These are phyloP conservation scores for Fragilaria crotonensis DNA, from an alignment of 108 stramenopile genomes.

Conservation along the genomic window DNA sequence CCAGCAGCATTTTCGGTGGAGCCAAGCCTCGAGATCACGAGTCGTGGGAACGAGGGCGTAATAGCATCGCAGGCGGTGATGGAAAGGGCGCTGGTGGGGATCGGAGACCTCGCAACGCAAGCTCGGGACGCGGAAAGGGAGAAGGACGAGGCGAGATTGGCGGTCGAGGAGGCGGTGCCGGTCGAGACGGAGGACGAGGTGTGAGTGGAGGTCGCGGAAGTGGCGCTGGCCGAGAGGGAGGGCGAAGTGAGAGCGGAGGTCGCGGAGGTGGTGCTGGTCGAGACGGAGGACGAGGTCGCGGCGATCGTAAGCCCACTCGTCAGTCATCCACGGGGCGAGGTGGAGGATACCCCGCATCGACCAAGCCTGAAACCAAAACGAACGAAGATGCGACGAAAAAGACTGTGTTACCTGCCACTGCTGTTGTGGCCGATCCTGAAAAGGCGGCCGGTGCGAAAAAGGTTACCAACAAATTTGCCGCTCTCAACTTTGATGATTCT, in stretches of 20 bases:
- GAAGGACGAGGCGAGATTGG: constrained; percentile 6
- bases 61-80: constrained; percentile 1
- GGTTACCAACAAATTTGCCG: constrained; percentile 38
- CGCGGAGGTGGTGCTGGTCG: constrained; percentile 22
- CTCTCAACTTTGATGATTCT: constrained; percentile 30
- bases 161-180: too few relatives aligned
- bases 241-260: too few relatives aligned
- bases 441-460: constrained; percentile 12
- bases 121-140: constrained; percentile 7
- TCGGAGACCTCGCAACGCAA: neutral
- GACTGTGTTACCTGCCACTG: constrained; percentile 1
- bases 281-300: constrained; percentile 7
- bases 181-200: constrained; percentile 2
- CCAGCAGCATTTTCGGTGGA: constrained; percentile 60
- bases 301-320: neutral
- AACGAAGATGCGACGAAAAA: constrained; percentile 10
- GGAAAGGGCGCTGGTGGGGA: constrained; percentile 7
- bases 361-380: neutral
- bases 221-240: neutral
- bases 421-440: constrained; percentile 3
- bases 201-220: constrained; percentile 9
- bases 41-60: constrained; percentile 28
- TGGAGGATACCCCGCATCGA: neutral
- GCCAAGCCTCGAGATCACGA: constrained; percentile 61
- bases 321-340: too few relatives aligned